Percentiles rank a stretch among this genome's conserved stretches.
Conservation (phyloP, 2,329 filamentous ascomycete species). For the Sarocladium strictum region DNA sequence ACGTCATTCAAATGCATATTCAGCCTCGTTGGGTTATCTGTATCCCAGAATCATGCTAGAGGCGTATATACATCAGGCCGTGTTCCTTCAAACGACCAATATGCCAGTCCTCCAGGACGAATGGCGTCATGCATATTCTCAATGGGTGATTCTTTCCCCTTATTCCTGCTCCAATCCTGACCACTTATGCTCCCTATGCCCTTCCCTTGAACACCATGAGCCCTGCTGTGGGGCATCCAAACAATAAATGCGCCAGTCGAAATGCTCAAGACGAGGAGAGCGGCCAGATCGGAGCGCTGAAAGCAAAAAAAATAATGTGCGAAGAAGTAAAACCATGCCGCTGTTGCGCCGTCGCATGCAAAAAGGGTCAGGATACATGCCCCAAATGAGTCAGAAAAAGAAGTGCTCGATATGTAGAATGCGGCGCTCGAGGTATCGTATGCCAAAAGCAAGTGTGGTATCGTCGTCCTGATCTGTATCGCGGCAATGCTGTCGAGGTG, state of each 20-base stretch:
- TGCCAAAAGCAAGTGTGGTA: slow-evolving; percentile 7
- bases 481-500: not conserved
- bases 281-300: not conserved
- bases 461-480: slow-evolving; percentile 5
- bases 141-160: not conserved
- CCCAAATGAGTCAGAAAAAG: slow-evolving; percentile 5
- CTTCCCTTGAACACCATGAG: not conserved
- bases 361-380: not conserved
- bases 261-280: not conserved
- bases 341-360: slow-evolving; percentile 13
- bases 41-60: not conserved
- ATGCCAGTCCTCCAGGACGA: not conserved
- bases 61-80: not conserved
- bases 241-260: not conserved
- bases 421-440: slow-evolving; percentile 8
- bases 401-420: slow-evolving; percentile 2
- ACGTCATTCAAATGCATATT: not conserved
- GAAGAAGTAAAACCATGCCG: slow-evolving; percentile 12
- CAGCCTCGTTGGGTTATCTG: not conserved
- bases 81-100: not conserved
- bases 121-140: not conserved
- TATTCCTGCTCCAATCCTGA: slow-evolving; percentile 2
- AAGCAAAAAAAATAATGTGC: slow-evolving; percentile 5
- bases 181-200: not conserved
- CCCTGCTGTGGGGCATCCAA: not conserved